phyloP scores from a whole-genome alignment of 768 basidiomycete species.

The Sporobolomyces phaffii region DNA sequence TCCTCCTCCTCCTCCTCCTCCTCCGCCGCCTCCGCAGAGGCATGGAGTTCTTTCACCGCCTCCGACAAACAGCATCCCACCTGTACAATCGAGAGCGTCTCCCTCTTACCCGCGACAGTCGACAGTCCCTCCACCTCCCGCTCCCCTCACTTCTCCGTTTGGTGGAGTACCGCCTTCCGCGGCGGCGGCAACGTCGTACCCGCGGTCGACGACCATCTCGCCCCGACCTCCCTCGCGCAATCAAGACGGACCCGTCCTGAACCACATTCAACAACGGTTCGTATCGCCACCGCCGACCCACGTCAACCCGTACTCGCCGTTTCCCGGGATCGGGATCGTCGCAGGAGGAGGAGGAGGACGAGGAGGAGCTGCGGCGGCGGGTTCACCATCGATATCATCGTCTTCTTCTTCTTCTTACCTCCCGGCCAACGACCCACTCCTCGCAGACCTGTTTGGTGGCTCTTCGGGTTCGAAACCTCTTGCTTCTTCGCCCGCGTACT shows the following conservation, averaged over 20 bases:
- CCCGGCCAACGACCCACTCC: slow-evolving; percentile 26
- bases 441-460: slow-evolving; percentile 21
- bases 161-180: not conserved
- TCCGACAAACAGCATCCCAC: not conserved
- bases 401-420: slow-evolving; percentile 17
- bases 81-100: not conserved
- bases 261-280: slow-evolving; percentile 35
- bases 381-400: no score
- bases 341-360: no score
- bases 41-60: not conserved
- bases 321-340: no score
- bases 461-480: not conserved
- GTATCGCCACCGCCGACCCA: slow-evolving; percentile 20
- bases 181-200: not conserved
- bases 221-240: slow-evolving; percentile 13
- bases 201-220: not conserved
- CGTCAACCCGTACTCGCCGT: slow-evolving; percentile 18
- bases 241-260: slow-evolving; percentile 25
- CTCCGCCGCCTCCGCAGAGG: not conserved
- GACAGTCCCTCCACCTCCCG: not conserved
- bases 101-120: not conserved
- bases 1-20: not conserved
- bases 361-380: no score
- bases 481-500: not conserved
- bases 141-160: slow-evolving; percentile 1